Evolutionary conservation across 768 basidiomycete species (phyloP).

Genomic region (Lactifluus echinatus): DNA sequence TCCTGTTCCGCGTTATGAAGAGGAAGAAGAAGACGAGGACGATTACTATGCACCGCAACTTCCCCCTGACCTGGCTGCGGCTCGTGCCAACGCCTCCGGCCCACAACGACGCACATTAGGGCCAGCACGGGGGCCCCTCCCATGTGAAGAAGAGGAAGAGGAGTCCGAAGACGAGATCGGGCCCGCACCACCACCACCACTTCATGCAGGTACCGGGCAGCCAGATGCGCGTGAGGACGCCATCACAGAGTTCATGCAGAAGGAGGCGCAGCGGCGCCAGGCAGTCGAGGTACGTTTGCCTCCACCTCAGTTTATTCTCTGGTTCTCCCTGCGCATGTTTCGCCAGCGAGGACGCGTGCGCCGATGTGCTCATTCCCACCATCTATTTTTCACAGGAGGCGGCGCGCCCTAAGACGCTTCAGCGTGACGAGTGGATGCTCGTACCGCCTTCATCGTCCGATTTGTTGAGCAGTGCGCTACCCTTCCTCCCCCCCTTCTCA

Average conservation of each 20-base stretch:
- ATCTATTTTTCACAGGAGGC: constrained; percentile 45
- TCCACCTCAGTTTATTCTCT: not conserved
- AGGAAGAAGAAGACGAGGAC: constrained; percentile 39
- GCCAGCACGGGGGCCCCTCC: constrained; percentile 40
- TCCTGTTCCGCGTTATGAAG: constrained; percentile 6
- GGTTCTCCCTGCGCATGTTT: not conserved
- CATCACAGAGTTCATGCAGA: constrained; percentile 75
- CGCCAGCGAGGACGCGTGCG: not conserved
- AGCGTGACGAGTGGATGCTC: constrained; percentile 98
- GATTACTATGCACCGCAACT: constrained; percentile 68
- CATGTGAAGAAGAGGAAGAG: constrained; percentile 29
- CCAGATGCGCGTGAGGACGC: constrained; percentile 41
- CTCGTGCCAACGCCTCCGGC: constrained; percentile 27
- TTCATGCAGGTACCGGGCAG: not conserved
- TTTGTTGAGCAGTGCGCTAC: constrained; percentile 53
- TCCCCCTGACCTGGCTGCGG: constrained; percentile 57
- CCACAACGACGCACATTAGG: constrained; percentile 36
- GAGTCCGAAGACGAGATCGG: constrained; percentile 75
- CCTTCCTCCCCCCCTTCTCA: not conserved
- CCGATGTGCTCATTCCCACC: not conserved
- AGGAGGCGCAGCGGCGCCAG: constrained; percentile 70
- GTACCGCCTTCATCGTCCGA: constrained; percentile 81
- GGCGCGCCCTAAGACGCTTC: constrained; percentile 61
- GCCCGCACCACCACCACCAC: constrained; percentile 52
- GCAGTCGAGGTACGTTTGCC: constrained; percentile 46